Evolutionary conservation across 768 basidiomycete species (phyloP).

Genomic region (Cystobasidium ongulense): DNA sequence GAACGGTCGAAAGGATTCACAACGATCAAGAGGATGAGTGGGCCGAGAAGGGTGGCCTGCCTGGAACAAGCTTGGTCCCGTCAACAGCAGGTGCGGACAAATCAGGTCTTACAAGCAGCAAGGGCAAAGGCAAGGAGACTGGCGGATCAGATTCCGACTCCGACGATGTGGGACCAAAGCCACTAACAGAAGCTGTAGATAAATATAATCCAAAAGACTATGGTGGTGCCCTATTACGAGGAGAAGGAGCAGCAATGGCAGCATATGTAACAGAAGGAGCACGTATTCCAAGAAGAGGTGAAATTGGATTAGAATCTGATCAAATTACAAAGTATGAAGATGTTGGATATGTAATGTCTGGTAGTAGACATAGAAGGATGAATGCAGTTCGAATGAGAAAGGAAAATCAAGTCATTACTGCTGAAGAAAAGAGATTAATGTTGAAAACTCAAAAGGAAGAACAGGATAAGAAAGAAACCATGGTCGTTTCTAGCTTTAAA

Average conservation of each 20-base stretch:
- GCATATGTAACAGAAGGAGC: constrained; percentile 77
- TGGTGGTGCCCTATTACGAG: constrained; percentile 78
- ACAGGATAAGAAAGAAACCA: constrained; percentile 76
- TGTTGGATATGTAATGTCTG: constrained; percentile 97
- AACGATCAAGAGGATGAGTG: constrained; percentile 55
- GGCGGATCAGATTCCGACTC: constrained; percentile 50
- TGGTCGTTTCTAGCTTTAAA: constrained; percentile 79
- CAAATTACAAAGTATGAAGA: constrained; percentile 79
- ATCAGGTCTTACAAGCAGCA: neutral
- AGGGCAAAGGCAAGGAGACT: constrained; percentile 34
- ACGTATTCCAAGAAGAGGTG: constrained; percentile 96
- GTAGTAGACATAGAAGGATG: constrained; percentile 88
- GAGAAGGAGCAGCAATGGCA: constrained; percentile 97
- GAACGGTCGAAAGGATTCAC: constrained; percentile 37
- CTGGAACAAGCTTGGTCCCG: neutral
- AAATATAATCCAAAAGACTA: constrained; percentile 65
- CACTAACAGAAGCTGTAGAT: constrained; percentile 51
- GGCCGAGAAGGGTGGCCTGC: constrained; percentile 55
- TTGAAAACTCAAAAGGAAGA: constrained; percentile 91
- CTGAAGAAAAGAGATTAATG: constrained; percentile 95
- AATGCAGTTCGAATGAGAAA: constrained; percentile 98
- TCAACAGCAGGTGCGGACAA: constrained; percentile 20
- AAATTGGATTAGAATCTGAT: constrained; percentile 83
- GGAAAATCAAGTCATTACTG: constrained; percentile 98
- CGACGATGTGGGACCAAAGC: constrained; percentile 71